phyloP scores from a whole-genome alignment of 768 basidiomycete genomes.

The Cantharellus cinnabarinus region DNA sequence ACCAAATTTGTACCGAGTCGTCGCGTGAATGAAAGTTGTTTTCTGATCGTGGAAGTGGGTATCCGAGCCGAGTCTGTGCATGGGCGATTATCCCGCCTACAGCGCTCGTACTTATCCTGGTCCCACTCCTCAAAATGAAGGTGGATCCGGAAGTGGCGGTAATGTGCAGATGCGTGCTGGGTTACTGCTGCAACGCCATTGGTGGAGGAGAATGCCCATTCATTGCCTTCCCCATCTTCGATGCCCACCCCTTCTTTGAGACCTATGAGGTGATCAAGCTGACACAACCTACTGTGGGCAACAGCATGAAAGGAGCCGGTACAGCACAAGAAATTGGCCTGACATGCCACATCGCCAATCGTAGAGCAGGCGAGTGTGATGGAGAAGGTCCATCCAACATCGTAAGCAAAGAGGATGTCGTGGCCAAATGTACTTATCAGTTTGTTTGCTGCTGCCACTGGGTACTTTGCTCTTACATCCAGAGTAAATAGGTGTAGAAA shows the following conservation, averaged over 20 bases:
- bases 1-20: too few relatives aligned
- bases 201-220: conserved; percentile 9
- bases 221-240: conserved; percentile 11
- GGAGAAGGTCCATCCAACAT: background rate
- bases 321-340: background rate
- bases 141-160: conserved; percentile 6
- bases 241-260: conserved; percentile 8
- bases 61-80: too few relatives aligned
- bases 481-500: too few relatives aligned
- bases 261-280: conserved; percentile 9
- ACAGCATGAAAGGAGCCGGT: conserved; percentile 9
- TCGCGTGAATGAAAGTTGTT: too few relatives aligned
- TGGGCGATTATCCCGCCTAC: too few relatives aligned
- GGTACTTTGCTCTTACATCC: too few relatives aligned
- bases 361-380: background rate
- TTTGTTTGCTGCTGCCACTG: too few relatives aligned
- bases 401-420: background rate
- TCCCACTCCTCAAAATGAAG: conserved; percentile 11
- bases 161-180: conserved; percentile 9
- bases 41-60: too few relatives aligned
- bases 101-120: conserved; percentile 10
- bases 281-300: conserved; percentile 10
- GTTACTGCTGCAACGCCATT: conserved; percentile 7
- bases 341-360: background rate
- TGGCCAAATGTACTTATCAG: background rate